Conservation (phyloP, 495 filamentous ascomycete genomes). For the Penicillium lagena region DNA sequence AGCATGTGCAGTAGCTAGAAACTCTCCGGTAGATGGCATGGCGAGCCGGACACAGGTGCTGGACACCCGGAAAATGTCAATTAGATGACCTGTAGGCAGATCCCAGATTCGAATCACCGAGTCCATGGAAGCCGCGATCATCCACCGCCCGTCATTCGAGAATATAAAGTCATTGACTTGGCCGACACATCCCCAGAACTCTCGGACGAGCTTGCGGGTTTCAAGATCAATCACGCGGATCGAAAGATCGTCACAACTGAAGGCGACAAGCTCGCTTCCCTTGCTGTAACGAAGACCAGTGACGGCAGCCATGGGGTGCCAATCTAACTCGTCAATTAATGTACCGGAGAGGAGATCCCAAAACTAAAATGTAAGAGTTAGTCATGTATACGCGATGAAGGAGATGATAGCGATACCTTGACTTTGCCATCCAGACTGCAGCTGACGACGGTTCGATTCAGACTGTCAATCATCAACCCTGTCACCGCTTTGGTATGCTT, state of each 20-base stretch:
- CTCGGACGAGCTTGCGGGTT: constrained; percentile 82
- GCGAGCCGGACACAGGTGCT: constrained; percentile 74
- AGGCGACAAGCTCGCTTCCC: constrained; percentile 77
- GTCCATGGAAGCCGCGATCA: constrained; percentile 82
- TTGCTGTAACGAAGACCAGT: constrained; percentile 74
- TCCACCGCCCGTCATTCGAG: constrained; percentile 90
- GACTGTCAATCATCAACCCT: constrained; percentile 73
- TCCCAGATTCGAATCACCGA: constrained; percentile 86
- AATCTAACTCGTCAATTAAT: constrained; percentile 75
- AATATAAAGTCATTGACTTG: constrained; percentile 83
- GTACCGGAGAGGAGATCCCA: constrained; percentile 85
- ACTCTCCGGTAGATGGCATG: constrained; percentile 87
- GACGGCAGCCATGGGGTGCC: constrained; percentile 69
- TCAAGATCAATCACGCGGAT: constrained; percentile 87
- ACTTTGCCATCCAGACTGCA: constrained; percentile 89
- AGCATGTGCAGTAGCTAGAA: constrained; percentile 78
- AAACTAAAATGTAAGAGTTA: constrained; percentile 44
- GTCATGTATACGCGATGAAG: not conserved
- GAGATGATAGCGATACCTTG: constrained; percentile 44
- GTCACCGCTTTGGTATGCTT: constrained; percentile 79
- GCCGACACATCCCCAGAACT: constrained; percentile 83
- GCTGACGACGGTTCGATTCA: constrained; percentile 78
- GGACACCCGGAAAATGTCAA: constrained; percentile 76
- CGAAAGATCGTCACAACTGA: constrained; percentile 82
- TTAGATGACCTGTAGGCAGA: constrained; percentile 87